Evolutionary conservation across 2,329 filamentous ascomycete genomes (phyloP), one percentile per base, ranked within the genome.

Genomic region (Fusarium paranaense): DNA sequence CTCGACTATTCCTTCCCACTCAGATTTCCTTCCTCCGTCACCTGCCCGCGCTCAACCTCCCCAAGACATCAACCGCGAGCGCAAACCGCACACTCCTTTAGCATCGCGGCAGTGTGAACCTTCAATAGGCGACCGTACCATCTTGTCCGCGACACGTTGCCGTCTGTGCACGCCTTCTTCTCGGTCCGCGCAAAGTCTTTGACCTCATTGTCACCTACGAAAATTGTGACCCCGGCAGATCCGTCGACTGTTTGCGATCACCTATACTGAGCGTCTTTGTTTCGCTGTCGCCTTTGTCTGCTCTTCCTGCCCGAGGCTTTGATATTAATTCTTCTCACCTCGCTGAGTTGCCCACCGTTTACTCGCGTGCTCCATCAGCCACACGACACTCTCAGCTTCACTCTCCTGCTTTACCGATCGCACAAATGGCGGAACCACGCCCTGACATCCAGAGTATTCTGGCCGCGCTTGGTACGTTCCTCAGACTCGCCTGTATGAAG

Each of bases 381-480:
- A 71, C 68, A 74, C 67, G 66, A 69, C 35, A 63, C 35, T 50
- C 47, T 50, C 37, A 62, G 27, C 58, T 63, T 54, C 67, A 50
- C 60, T 66, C 58, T 64, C 60, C 61, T 57, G 50, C 59, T 70
- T 66, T 66, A 67, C 52, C 63, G 61, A 59, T 63, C 64, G 59
- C 60, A 71, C 30, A 66, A 62, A 79, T 79, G 77, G 72, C 77
- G 58, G 76, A 79, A 67, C 70, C 74, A 67, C 77, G 75, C 60
- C 77, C 76, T 33, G 77, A 79, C 62, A 79, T 79, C 58, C 77
- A 86, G 77, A 86, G 85, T 70, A 86, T 87, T 68, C 81, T 87
- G 72, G 86, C 86, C 66, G 86, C 86, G 70, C 81, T 87, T 64
- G 86, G 86, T 87, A 83, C 78, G 85, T 67, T 38, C 42, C 56